Percentiles rank a stretch among this genome's conserved stretches.
Evolutionary conservation across 768 basidiomycete genomes (phyloP).

Genomic region (Tricholoma flavovirens): DNA sequence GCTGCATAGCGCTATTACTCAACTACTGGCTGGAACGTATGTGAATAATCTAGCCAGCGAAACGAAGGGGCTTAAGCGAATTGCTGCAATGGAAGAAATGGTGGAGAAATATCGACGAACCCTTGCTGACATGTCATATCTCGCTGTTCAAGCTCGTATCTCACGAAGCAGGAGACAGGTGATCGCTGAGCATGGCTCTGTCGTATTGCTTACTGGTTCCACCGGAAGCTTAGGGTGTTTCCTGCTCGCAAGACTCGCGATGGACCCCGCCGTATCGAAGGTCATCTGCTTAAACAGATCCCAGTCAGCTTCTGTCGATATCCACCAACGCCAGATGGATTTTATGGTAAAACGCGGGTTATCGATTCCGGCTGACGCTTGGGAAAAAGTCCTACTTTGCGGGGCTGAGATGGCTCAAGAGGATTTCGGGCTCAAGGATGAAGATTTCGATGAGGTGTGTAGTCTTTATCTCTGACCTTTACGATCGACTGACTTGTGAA

Average conservation of each 20-base stretch:
- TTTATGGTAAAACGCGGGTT: constrained; percentile 27
- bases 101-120: constrained; percentile 19
- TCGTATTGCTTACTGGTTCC: constrained; percentile 32
- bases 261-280: constrained; percentile 20
- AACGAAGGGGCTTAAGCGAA: constrained; percentile 11
- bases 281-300: constrained; percentile 28
- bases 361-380: constrained; percentile 16
- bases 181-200: constrained; percentile 10
- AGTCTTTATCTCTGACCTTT: neutral
- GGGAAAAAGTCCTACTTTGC: constrained; percentile 25
- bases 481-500: neutral
- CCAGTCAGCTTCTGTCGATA: constrained; percentile 9
- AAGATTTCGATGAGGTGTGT: constrained; percentile 21
- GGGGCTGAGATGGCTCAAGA: constrained; percentile 22
- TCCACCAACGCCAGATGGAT: constrained; percentile 21
- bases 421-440: constrained; percentile 21
- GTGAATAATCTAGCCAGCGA: neutral
- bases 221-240: constrained; percentile 33
- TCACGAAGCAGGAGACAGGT: constrained; percentile 7
- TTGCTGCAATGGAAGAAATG: constrained; percentile 24
- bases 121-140: constrained; percentile 5
- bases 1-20: constrained; percentile 15
- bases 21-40: constrained; percentile 16
- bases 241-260: constrained; percentile 24
- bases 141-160: constrained; percentile 12